Conservation (phyloP, 2,329 filamentous ascomycete genomes). For the Claviceps cyperi region DNA sequence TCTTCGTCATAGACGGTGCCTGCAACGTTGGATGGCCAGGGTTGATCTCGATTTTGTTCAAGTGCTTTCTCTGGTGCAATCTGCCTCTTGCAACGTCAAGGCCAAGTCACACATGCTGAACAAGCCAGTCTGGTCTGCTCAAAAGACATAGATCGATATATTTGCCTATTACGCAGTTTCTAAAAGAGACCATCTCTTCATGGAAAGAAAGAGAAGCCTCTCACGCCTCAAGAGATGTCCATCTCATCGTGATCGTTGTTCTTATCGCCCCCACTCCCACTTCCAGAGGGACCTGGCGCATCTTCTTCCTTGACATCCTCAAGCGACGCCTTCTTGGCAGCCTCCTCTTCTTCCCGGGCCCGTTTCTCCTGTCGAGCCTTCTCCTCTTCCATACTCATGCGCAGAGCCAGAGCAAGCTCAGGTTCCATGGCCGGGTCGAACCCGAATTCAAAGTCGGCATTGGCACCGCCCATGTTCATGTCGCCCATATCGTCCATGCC, state of each 20-base stretch:
- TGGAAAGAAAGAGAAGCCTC: too few relatives aligned
- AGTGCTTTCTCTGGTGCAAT: too few relatives aligned
- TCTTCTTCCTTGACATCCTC: slow-evolving; percentile 73
- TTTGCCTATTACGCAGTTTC: slow-evolving; percentile 14
- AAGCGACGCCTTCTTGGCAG: slow-evolving; percentile 59
- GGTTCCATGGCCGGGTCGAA: slow-evolving; percentile 87
- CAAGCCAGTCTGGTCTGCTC: background rate
- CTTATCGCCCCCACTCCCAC: slow-evolving; percentile 44
- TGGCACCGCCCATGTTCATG: slow-evolving; percentile 41
- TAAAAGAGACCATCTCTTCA: slow-evolving; percentile 14
- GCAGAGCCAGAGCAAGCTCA: slow-evolving; percentile 81
- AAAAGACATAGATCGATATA: background rate
- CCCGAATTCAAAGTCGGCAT: slow-evolving; percentile 58
- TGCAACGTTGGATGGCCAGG: background rate
- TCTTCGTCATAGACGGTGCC: background rate
- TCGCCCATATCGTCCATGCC: slow-evolving; percentile 42
- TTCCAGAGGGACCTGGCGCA: slow-evolving; percentile 41
- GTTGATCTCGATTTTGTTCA: background rate
- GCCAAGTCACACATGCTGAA: background rate
- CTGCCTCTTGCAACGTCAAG: background rate
- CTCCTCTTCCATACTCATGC: slow-evolving; percentile 98
- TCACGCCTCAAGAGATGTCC: slow-evolving; percentile 54
- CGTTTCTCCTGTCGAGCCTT: slow-evolving; percentile 84
- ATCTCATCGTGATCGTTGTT: slow-evolving; percentile 28
- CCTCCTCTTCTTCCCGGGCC: slow-evolving; percentile 59